A percentile compares a stretch with the other conserved stretches of the same genome.
Evolutionary conservation across 2,329 filamentous ascomycete genomes (phyloP).

Genomic region (Hymenoscyphus infarciens): DNA sequence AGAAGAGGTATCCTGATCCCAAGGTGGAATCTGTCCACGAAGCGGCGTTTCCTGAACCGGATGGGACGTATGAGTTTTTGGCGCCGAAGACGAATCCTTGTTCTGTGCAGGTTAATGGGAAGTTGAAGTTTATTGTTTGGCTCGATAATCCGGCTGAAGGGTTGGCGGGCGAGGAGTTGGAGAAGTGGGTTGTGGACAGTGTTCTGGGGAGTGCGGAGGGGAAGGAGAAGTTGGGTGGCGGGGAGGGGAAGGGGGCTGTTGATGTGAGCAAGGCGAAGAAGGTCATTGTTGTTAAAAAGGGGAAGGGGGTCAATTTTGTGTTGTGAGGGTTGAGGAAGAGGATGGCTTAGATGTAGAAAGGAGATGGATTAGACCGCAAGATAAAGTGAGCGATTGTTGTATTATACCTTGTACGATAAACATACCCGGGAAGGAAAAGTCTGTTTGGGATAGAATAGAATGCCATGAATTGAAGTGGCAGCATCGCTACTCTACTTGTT

Average conservation of each 20-base stretch:
- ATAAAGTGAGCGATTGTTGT: not conserved
- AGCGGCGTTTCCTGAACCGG: conserved; percentile 54
- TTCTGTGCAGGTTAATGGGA: conserved; percentile 79
- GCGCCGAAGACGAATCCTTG: conserved; percentile 50
- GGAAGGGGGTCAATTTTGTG: conserved; percentile 74
- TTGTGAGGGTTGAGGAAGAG: not conserved
- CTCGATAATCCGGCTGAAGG: conserved; percentile 51
- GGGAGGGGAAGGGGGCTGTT: conserved; percentile 29
- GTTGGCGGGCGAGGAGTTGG: conserved; percentile 44
- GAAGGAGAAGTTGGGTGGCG: conserved; percentile 40
- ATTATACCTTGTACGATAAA: not conserved
- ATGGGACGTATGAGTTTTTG: conserved; percentile 49
- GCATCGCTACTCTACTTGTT: too few species aligned
- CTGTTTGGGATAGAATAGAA: not conserved
- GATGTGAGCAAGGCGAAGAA: conserved; percentile 54
- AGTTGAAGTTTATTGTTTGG: conserved; percentile 63
- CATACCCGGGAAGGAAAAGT: not conserved
- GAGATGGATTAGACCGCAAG: not conserved
- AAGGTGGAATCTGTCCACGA: conserved; percentile 39
- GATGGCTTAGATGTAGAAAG: not conserved
- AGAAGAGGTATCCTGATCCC: not conserved
- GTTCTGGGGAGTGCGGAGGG: conserved; percentile 62
- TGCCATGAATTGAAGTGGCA: too few species aligned
- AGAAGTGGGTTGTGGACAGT: conserved; percentile 58
- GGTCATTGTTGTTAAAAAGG: conserved; percentile 62